Evolutionary conservation across 2,329 filamentous ascomycete species (phyloP), one percentile per base, ranked within the genome.

Genomic region (Tolypocladium inflatum): DNA sequence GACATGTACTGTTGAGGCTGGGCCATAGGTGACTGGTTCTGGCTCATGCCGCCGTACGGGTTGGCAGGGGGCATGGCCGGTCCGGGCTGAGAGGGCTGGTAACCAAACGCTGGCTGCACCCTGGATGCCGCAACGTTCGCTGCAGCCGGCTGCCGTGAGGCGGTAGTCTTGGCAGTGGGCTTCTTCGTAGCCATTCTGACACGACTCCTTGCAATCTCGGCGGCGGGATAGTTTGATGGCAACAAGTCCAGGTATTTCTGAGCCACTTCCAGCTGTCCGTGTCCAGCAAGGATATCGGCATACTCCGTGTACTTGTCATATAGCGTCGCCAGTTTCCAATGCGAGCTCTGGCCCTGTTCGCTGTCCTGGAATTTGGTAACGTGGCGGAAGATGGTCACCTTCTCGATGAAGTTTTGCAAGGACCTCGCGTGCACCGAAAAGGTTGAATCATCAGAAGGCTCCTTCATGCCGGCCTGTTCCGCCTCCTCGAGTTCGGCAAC

Each of bases 271-370:
- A 99, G 78, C 66, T 95, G 90, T 15, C 95, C 94, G 68, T 97
- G 90, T 8, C 90, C 86, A 53, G 94, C 91, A 58, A 95, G 85
- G 63, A 99, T 92, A 70, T 99, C 93, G 17, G 94, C 93, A 71
- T 97, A 99, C 75, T 99, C 94, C 35, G 89, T 87, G 70, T 99
- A 99, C 75, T 96, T 96, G 71, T 91, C 87, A 73, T 99, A 99
- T 56, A 99, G 78, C 2, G 87, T 80, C 42, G 86, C 82, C 60
- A 99, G 84, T 76, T 96, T 97, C 93, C 93, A 99, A 65, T 87
- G 90, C 1, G 86, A 86, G 11, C 83, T 79, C 64, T 90, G 83
- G 53, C 76, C 75, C 62, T 84, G 83, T 68, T 97, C 91, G 10
- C 76, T 74, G 70, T 99, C 94, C 66, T 89, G 78, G 77, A 97